These are phyloP conservation scores for Hypholoma sublateritium DNA, from an alignment of 768 basidiomycete genomes.

Conservation along the genomic window DNA sequence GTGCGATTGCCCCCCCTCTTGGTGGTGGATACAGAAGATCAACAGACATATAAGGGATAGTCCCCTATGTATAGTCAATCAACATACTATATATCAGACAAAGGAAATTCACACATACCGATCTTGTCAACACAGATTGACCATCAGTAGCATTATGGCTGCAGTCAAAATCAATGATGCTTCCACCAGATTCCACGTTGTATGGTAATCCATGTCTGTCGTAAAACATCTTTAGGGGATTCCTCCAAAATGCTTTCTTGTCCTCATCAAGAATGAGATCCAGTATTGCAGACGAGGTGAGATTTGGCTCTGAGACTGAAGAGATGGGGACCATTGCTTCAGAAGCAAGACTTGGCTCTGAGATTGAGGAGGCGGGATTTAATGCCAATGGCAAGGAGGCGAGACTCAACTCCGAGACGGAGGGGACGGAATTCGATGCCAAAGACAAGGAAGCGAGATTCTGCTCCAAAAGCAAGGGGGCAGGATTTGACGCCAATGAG, in stretches of 20 bases:
- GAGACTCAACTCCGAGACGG: no score
- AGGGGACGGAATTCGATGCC: no score
- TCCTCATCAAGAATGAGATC: no score
- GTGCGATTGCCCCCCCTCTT: not conserved
- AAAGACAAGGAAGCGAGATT: no score
- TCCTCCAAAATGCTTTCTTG: not conserved
- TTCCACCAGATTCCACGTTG: not conserved
- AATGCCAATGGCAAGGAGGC: no score
- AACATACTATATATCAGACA: not conserved
- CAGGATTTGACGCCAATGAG: no score
- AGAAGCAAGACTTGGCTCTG: no score
- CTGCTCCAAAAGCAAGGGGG: no score
- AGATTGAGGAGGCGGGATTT: no score
- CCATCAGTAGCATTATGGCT: not conserved
- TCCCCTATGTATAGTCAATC: not conserved
- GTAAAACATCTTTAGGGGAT: not conserved
- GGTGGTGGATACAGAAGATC: not conserved
- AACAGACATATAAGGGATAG: not conserved
- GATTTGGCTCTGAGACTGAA: no score
- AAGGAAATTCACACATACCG: not conserved
- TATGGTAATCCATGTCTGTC: not conserved
- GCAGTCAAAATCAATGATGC: not conserved
- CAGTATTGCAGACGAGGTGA: no score
- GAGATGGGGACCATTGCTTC: no score
- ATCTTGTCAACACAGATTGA: not conserved